These are phyloP conservation scores for Pleurotus cornucopiae DNA, from an alignment of 768 basidiomycete genomes.

Conservation along the genomic window DNA sequence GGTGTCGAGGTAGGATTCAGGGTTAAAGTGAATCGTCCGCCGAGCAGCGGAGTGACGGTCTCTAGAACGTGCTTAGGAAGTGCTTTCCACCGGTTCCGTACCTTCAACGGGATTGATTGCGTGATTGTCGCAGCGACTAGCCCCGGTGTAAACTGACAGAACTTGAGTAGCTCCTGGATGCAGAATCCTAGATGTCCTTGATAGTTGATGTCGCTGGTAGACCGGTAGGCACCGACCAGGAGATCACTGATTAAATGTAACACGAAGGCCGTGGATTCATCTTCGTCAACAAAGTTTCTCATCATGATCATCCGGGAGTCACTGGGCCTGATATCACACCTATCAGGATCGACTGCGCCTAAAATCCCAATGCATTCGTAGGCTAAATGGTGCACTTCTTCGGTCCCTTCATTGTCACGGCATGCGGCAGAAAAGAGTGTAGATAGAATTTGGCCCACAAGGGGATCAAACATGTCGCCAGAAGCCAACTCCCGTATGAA, in stretches of 20 bases:
- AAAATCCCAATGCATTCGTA: conserved; percentile 90
- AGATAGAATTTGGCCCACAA: conserved; percentile 64
- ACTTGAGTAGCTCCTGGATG: conserved; percentile 85
- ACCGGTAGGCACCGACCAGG: conserved; percentile 85
- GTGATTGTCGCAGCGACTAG: conserved; percentile 50
- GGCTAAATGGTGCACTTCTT: conserved; percentile 62
- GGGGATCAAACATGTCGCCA: conserved; percentile 83
- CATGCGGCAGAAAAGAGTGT: conserved; percentile 66
- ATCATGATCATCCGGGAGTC: conserved; percentile 69
- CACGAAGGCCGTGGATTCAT: conserved; percentile 75
- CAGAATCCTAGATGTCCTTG: conserved; percentile 86
- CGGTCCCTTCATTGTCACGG: conserved; percentile 74
- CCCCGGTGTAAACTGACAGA: conserved; percentile 82
- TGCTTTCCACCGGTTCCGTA: conserved; percentile 71
- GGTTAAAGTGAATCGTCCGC: conserved; percentile 55
- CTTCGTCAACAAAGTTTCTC: conserved; percentile 76
- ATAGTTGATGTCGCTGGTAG: conserved; percentile 91
- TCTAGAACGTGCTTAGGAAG: conserved; percentile 84
- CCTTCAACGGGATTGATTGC: conserved; percentile 54
- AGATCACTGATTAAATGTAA: conserved; percentile 82
- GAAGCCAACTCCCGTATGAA: conserved; percentile 62
- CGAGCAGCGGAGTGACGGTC: conserved; percentile 81
- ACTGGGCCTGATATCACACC: conserved; percentile 62
- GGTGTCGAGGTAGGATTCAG: conserved; percentile 33
- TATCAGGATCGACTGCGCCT: conserved; percentile 93